phyloP scores from a whole-genome alignment of 768 basidiomycete species.

The Amanita molliuscula region DNA sequence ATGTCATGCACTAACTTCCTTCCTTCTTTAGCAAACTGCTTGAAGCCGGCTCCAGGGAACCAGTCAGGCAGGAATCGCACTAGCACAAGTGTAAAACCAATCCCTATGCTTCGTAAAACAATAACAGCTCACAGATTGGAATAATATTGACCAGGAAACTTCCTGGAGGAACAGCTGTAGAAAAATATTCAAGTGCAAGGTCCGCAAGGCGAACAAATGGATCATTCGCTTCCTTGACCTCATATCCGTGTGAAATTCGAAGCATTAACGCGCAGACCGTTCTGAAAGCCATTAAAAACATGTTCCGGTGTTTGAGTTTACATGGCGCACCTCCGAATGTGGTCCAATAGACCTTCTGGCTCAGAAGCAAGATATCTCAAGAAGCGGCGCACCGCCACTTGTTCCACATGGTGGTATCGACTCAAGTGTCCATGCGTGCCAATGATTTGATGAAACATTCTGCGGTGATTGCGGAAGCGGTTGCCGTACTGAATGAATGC shows the following conservation, averaged over 20 bases:
- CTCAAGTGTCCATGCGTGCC: conserved; percentile 26
- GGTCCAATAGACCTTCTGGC: conserved; percentile 22
- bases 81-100: conserved; percentile 2
- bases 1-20: conserved; percentile 20
- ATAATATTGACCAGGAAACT: conserved; percentile 21
- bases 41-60: conserved; percentile 37
- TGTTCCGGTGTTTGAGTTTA: neutral
- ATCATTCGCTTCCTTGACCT: conserved; percentile 18
- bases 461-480: conserved; percentile 30
- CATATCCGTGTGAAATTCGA: conserved; percentile 20
- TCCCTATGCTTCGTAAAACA: no score
- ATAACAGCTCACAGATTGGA: conserved; percentile 5
- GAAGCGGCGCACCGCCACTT: conserved; percentile 28
- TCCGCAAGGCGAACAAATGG: conserved; percentile 20
- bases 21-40: conserved; percentile 27
- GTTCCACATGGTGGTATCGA: conserved; percentile 26
- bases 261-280: conserved; percentile 13
- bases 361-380: conserved; percentile 23
- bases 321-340: conserved; percentile 25
- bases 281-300: neutral
- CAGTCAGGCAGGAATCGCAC: conserved; percentile 34
- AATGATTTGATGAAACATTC: conserved; percentile 29
- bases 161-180: conserved; percentile 15
- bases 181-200: conserved; percentile 14
- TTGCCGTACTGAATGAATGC: conserved; percentile 27